Evolutionary conservation across 768 basidiomycete species (phyloP), one percentile per base, ranked within the genome.

Genomic region (Sporobolomyces phaffii): DNA sequence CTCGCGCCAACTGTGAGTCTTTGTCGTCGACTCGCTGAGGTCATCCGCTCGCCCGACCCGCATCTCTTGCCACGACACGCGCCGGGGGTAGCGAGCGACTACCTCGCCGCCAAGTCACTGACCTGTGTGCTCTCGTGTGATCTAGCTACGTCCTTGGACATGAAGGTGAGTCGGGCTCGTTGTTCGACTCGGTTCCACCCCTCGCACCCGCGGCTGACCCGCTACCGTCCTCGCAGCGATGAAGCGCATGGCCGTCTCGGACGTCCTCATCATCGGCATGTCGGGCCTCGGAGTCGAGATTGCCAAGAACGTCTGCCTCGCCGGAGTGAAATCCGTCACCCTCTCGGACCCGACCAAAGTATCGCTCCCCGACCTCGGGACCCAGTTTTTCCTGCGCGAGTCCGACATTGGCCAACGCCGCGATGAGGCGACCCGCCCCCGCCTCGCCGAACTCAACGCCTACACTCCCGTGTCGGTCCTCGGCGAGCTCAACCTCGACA

Each of bases 171-270:
- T 31, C 26, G 1, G 2, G 5, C 34, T 48, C 24, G 17, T 38
- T 36, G 13, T 33, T n/a, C 48, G 17, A 22, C 43, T 28, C 15
- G 10, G 13, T 43, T 58, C 33, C 29, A 29, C 47, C 38, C 9
- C 26, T 50, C 24, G 28, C 43, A 26, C 18, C 6, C 45, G 26
- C 38, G 26, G 15, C 34, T n/a, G 26, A 24, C 31, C 20, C 38
- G 33, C 15, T 54, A 22, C 36, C 43, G 15, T 18, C 31, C 9
- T 0, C 10, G 22, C 60, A 97, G 94, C 94, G 49, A 98, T 98
- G 96, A 96, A 96, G 83, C 87, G 87, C 76, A 98, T 99, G 96
- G 94, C 96, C 10, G 82, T 84, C 20, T 97, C 93, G 41, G 96
- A 96, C 76, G 88, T 98, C 45, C 84, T 99, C 69, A 85, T 99